Evolutionary conservation across 1,284 basidiomycete genomes (phyloP).

Genomic region (Ganoderma lingzhi): DNA sequence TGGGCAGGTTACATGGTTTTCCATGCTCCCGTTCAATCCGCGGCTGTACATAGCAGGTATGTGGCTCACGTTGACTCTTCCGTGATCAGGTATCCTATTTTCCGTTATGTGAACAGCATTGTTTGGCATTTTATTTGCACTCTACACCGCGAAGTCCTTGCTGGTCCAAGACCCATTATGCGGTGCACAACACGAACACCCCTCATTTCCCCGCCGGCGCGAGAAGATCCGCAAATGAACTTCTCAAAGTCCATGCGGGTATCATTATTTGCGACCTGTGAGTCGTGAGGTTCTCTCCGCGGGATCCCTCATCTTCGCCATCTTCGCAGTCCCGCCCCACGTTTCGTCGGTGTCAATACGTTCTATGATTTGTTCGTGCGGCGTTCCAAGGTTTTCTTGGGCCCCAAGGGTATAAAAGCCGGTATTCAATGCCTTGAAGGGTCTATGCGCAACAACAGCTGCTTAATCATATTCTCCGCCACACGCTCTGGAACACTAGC

Average conservation of each 20-base stretch:
- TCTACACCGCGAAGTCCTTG: conserved; percentile 61
- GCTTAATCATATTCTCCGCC: conserved; percentile 56
- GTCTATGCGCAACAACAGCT: conserved; percentile 54
- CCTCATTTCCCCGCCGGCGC: background rate
- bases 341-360: background rate
- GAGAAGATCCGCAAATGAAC: background rate
- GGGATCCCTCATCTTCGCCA: conserved; percentile 62
- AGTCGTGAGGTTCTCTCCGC: conserved; percentile 55
- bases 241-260: conserved; percentile 56
- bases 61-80: background rate
- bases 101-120: conserved; percentile 63
- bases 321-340: conserved; percentile 48
- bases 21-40: conserved; percentile 54
- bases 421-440: conserved; percentile 51
- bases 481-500: conserved; percentile 54
- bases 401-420: conserved; percentile 52
- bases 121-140: conserved; percentile 56
- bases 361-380: conserved; percentile 28
- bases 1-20: background rate
- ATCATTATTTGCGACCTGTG: conserved; percentile 56
- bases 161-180: conserved; percentile 65
- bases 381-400: conserved; percentile 58
- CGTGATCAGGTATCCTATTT: conserved; percentile 53
- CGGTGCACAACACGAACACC: conserved; percentile 60
- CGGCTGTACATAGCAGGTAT: conserved; percentile 57